Evolutionary conservation across 257 asterid genomes (phyloP).

Genomic region (Nicotiana sylvestris): DNA sequence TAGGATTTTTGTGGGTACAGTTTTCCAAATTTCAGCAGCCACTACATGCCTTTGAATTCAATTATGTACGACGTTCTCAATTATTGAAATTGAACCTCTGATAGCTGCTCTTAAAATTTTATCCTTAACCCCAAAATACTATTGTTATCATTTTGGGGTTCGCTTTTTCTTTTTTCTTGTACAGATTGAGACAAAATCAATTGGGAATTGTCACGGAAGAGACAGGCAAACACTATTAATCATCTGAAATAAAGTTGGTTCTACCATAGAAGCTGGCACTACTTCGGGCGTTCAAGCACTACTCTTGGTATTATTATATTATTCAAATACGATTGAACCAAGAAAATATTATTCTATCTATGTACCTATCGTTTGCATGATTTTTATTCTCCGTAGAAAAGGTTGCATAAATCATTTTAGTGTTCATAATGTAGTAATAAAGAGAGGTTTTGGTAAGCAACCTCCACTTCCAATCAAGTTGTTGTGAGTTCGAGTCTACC

Average conservation of each 20-base stretch:
- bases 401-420: background rate
- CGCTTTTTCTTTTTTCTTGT: background rate
- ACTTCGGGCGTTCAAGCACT: background rate
- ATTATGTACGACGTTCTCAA: background rate
- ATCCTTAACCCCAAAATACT: background rate
- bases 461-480: too few relatives aligned
- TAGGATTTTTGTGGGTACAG: background rate
- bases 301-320: background rate
- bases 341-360: background rate
- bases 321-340: background rate
- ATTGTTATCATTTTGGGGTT: background rate
- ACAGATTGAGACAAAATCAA: background rate
- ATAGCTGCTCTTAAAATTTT: background rate
- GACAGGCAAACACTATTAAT: background rate
- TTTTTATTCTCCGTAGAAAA: background rate
- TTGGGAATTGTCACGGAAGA: background rate
- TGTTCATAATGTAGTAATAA: background rate
- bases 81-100: background rate
- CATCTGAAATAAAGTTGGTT: background rate
- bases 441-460: background rate
- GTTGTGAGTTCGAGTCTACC: too few relatives aligned
- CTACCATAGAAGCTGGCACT: background rate
- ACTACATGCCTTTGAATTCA: background rate
- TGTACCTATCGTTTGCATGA: background rate
- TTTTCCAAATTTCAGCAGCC: background rate